phyloP scores from a whole-genome alignment of 2,329 filamentous ascomycete genomes.

The Leptographium lundbergii region DNA sequence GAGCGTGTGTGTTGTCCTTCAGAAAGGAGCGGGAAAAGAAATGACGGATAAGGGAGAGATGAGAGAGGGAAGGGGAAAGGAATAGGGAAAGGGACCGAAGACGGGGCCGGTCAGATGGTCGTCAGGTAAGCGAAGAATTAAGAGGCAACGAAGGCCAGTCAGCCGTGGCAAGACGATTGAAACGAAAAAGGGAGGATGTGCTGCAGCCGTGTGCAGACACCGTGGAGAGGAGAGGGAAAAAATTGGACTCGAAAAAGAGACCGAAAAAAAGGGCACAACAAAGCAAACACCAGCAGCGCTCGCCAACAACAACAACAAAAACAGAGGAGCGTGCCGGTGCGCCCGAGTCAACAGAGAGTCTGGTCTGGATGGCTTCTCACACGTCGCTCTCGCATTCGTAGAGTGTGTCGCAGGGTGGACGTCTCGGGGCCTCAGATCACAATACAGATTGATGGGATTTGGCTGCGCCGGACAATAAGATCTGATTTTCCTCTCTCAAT shows the following conservation, averaged over 20 bases:
- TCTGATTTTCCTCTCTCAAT: constrained; percentile 14
- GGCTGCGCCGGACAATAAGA: constrained; percentile 11
- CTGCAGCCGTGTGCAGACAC: neutral
- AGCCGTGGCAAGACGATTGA: neutral
- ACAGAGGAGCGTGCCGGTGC: neutral
- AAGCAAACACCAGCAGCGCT: neutral
- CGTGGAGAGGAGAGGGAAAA: neutral
- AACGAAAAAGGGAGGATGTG: neutral
- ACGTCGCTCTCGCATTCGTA: neutral
- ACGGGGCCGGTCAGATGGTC: neutral
- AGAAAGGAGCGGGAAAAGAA: neutral
- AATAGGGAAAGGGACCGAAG: neutral
- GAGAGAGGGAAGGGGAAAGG: neutral
- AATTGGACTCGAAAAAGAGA: neutral
- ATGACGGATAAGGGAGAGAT: neutral
- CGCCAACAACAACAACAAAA: neutral
- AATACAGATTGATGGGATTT: constrained; percentile 3
- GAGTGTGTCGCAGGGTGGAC: neutral
- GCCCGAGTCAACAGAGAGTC: neutral
- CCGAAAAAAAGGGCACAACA: neutral
- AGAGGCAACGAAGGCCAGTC: neutral
- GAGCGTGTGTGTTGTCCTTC: neutral
- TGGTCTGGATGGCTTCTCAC: neutral
- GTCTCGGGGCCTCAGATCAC: neutral
- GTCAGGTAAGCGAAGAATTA: neutral